Conservation (phyloP, 371 early-diverging fungal genomes). For the Fennellomyces sp. region DNA sequence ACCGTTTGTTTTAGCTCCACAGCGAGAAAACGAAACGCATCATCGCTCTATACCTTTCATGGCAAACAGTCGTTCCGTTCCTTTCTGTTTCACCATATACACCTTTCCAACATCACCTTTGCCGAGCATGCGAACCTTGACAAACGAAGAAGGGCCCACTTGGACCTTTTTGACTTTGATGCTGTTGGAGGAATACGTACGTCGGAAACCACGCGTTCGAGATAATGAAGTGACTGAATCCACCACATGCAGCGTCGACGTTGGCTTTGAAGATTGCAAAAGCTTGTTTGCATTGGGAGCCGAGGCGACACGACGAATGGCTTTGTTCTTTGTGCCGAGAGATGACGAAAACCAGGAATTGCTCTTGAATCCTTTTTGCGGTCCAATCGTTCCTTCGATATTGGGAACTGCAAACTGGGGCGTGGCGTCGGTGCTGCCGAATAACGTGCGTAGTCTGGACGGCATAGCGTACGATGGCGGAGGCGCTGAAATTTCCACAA, state of each 20-base stretch:
- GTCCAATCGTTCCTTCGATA: slow-evolving; percentile 24
- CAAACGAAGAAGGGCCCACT: slow-evolving; percentile 82
- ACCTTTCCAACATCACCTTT: slow-evolving; percentile 97
- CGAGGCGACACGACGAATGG: slow-evolving; percentile 63
- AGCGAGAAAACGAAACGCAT: background rate
- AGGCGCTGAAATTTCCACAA: slow-evolving; percentile 35
- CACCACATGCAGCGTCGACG: slow-evolving; percentile 17
- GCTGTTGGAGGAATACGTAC: slow-evolving; percentile 81
- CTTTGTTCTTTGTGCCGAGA: slow-evolving; percentile 24
- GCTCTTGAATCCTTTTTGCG: slow-evolving; percentile 34
- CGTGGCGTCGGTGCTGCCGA: slow-evolving; percentile 21
- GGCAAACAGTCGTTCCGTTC: slow-evolving; percentile 80
- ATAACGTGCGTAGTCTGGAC: slow-evolving; percentile 40
- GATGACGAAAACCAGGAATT: slow-evolving; percentile 47
- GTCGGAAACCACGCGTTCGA: slow-evolving; percentile 28
- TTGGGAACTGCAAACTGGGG: slow-evolving; percentile 39
- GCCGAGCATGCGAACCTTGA: slow-evolving; percentile 85
- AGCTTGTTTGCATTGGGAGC: slow-evolving; percentile 54
- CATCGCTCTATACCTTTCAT: slow-evolving; percentile 73
- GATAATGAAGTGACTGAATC: background rate
- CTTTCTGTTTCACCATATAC: slow-evolving; percentile 89
- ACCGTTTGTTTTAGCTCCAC: background rate
- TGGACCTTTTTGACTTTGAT: slow-evolving; percentile 77
- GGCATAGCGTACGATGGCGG: slow-evolving; percentile 48
- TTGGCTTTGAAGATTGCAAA: slow-evolving; percentile 22